Base-by-base conservation (phyloP, 2,329 filamentous ascomycete species). In the Aspergillus texensis region DNA sequence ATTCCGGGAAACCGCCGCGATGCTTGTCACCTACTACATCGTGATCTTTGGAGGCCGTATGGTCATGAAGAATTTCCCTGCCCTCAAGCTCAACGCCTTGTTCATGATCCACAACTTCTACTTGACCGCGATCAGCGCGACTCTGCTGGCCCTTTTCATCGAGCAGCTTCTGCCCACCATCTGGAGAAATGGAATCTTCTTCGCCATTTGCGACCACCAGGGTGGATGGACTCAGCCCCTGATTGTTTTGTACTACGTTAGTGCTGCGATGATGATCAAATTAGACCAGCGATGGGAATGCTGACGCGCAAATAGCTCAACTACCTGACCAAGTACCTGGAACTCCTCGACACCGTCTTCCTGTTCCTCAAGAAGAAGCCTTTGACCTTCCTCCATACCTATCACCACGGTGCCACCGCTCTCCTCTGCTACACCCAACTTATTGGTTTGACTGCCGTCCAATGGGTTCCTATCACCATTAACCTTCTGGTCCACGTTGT, bases 311-410 rank as follows among this genome's bases (percentile, higher is more conserved):
- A 21, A 32, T 76, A 97, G 94, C 86, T 98, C 77, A 98, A 96
- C 85, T 98, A 98, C 84, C 88, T 97, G 61, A 98, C 94, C 82
- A 98, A 98, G 82, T 98, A 97, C 81, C 87, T 97, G 70, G 94
- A 98, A 82, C 86, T 98, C 70, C 84, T 98, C 72, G 94, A 98
- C 81, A 98, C 94, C 64, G 89, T 94, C 78, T 98, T 98, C 86
- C 85, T 98, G 62, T 95, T 97, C 84, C 88, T 98, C 79, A 98
- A 98, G 90, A 98, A 98, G 90, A 98, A 98, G 90, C 94, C 94
- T 60, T 83, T 97, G 78, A 97, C 95, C 75, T 98, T 98, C 89
- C 91, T 98, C 71, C 94, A 98, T 87, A 97, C 93, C 83, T 98
- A 98, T 83, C 94, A 98, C 86, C 94, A 98, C 80, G 94, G 94